Base-by-base conservation (phyloP, 1,284 basidiomycete species). In the Papiliotrema flavescens region DNA sequence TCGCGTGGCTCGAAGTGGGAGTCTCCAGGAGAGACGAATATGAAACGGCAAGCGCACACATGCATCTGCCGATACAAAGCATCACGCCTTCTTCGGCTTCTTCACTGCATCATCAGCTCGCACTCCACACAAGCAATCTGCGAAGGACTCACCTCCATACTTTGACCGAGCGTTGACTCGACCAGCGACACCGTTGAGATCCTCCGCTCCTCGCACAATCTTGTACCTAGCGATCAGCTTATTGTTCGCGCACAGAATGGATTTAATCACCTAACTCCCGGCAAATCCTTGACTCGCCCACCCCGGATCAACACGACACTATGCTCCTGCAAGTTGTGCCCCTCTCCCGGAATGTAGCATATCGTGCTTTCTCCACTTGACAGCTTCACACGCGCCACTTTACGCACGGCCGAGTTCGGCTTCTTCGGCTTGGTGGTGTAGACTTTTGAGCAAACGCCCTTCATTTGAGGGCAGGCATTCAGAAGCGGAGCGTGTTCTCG, bases 301-400 rank as follows among this genome's bases (percentile, higher is more conserved):
- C 96, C 96, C 68, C 94, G 81, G 20, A 98, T 84, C 42, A 98
- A 77, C 3, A 98, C 94, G 2, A 98, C 96, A 72, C 86, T 88
- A 72, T 99, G 96, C 75, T 98, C 96, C 79, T 98, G 96, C 67
- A 98, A 77, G 73, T 97, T 98, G 76, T 98, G 95, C 1, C 96
- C 96, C 71, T 98, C 96, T 63, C 96, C 96, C 40, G 89, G 90
- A 53, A 98, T 94, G 74, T 98, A 98, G 15, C 94, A 94, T 77
- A 89, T 88, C 55, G 94, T 83, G 40, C 85, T 87, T 74, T 90
- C 88, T 49, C 96, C 96, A 34, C 88, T 95, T 34, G 87, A 84
- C 48, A 98, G 81, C 79, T 95, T 95, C 64, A 99, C 87, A 71
- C 90, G 84, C 41, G 93, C 93, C 56, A 98, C 90, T 79, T 98